Base-by-base conservation (phyloP, 306 rosid species). In the Nissolia schottii region DNA sequence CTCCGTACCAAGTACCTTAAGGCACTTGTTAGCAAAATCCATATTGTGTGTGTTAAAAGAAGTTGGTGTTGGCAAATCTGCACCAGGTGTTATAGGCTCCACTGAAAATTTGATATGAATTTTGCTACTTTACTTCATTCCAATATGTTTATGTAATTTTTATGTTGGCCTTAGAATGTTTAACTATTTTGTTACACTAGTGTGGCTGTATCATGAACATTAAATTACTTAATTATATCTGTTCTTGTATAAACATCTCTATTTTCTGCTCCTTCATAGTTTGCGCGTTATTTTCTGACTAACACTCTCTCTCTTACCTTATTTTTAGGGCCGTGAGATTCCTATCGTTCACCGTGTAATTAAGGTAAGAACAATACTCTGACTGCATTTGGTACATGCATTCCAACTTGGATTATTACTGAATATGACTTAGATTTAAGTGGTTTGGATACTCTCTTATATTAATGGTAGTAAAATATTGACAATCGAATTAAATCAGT, bases 281-380 rank as follows among this genome's bases (percentile, higher is more conserved):
- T 0, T 28, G 31, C 13, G 34, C 9, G 12, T 9, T 35, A 14
- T 3, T 37, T 55, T 19, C 55, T 31, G 70, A 6, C 38, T 70
- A 6, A 78, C 46, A 11, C 22, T n/a, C 54, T 67, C 34, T 2
- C 5, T 70, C 13, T 38, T 34, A 9, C 66, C 2, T 54, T 68
- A 41, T 10, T 25, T 64, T 32, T 50, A 89, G 92, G 96, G 96
- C 56, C 92, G 92, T 18, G 92, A 89, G 79, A 89, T 89, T 77
- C 96, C 96, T 59, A 89, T 89, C 49, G 96, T 89, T 31, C 96
- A 89, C 78, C 96, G 90, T 35, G 90, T 89, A 51, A 89, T 87
- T 34, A 89, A 85, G 96, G 92, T 87, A 78, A 79, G 43, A 23
- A 16, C 16, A 45, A 29, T 29, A 29, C 32, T 22, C 32, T 12